Conservation (phyloP, 1,139 yeast species). For the Geotrichum reessii region DNA sequence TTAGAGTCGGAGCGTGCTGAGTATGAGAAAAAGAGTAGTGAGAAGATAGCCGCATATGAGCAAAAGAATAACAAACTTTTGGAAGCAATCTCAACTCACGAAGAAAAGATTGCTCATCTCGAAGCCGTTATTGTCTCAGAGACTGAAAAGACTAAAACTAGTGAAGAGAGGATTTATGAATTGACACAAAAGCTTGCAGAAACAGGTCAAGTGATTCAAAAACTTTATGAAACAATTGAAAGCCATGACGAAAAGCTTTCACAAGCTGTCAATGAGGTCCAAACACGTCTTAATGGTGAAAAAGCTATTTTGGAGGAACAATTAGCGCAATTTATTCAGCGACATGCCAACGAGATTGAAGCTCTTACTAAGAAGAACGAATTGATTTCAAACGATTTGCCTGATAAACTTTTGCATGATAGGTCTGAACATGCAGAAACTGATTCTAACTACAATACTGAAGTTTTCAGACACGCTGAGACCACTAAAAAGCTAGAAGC, state of each 20-base stretch:
- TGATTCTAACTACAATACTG: constrained; percentile 45
- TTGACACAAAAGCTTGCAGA: background rate
- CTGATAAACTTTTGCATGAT: too few species aligned
- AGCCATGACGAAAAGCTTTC: background rate
- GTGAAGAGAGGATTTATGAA: background rate
- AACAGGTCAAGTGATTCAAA: background rate
- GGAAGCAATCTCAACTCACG: background rate
- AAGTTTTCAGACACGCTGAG: constrained; percentile 53
- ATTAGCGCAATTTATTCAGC: background rate
- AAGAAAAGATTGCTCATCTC: background rate
- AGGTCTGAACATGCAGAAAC: too few species aligned
- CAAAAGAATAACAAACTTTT: background rate
- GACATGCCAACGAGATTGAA: background rate
- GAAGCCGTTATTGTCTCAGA: background rate
- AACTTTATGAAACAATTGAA: background rate
- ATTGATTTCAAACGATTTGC: background rate
- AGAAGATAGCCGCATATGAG: background rate
- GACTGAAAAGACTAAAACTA: background rate
- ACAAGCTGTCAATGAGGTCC: background rate
- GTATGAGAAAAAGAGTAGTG: background rate
- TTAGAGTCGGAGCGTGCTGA: constrained; percentile 31
- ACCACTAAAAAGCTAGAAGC: constrained; percentile 45
- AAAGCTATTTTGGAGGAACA: background rate
- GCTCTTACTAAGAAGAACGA: background rate
- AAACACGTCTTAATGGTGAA: background rate